Conservation (phyloP, 1,284 basidiomycete species). For the Cystobasidium pallidum region DNA sequence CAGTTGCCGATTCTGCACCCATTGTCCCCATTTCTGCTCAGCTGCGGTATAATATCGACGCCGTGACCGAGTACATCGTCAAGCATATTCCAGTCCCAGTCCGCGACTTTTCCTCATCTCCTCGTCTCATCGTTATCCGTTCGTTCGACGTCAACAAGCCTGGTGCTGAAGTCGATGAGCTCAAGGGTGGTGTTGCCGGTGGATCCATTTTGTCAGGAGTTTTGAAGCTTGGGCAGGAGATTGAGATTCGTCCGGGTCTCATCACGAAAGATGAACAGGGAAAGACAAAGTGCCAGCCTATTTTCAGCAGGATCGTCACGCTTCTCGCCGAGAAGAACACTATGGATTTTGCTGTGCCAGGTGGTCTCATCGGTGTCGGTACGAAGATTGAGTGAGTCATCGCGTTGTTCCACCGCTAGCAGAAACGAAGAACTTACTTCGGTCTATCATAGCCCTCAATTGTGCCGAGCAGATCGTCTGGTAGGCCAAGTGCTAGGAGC, state of each 20-base stretch:
- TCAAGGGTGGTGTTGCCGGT: constrained; percentile 97
- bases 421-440: too few species aligned
- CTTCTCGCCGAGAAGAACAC: constrained; percentile 94
- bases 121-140: constrained; percentile 91
- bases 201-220: constrained; percentile 94
- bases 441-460: constrained; percentile 76
- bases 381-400: constrained; percentile 60
- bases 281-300: constrained; percentile 87
- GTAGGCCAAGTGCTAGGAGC: constrained; percentile 95
- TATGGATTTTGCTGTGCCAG: constrained; percentile 92
- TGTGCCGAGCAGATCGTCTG: constrained; percentile 94
- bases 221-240: constrained; percentile 84
- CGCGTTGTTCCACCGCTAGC: too few species aligned
- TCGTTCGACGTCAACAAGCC: constrained; percentile 99
- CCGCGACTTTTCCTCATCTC: constrained; percentile 88
- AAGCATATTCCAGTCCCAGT: constrained; percentile 92
- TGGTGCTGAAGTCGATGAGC: constrained; percentile 91
- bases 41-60: constrained; percentile 98
- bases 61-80: constrained; percentile 99
- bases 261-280: constrained; percentile 94
- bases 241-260: constrained; percentile 96
- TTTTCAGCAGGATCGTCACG: constrained; percentile 87
- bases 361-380: constrained; percentile 96
- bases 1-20: constrained; percentile 93
- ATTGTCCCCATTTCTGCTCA: constrained; percentile 99